Conservation (phyloP, 768 basidiomycete genomes). For the Calocybe indica region DNA sequence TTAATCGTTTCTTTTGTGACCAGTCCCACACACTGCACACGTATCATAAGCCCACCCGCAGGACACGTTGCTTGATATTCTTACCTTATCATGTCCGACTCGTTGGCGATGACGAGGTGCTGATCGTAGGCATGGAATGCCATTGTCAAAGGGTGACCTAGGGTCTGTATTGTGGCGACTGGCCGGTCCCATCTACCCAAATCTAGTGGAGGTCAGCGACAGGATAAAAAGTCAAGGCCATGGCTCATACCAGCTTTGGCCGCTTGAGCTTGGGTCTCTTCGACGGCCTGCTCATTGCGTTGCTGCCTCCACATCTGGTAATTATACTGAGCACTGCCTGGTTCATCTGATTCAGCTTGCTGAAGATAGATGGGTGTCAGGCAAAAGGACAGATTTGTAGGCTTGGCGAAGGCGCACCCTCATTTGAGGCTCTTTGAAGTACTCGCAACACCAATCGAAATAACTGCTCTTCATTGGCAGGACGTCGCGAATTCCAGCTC, state of each 20-base stretch:
- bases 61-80: constrained; percentile 9
- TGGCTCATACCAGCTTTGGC: constrained; percentile 57
- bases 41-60: constrained; percentile 1
- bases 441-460: constrained; percentile 96
- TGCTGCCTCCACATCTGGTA: constrained; percentile 93
- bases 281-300: constrained; percentile 76
- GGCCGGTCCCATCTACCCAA: constrained; percentile 66
- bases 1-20: constrained; percentile 72
- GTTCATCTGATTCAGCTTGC: constrained; percentile 95
- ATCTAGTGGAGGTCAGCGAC: constrained; percentile 30
- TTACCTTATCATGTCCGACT: constrained; percentile 81
- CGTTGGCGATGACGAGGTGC: constrained; percentile 82
- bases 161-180: constrained; percentile 57
- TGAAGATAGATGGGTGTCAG: constrained; percentile 24
- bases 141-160: constrained; percentile 64
- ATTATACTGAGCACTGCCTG: constrained; percentile 90
- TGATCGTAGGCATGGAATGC: constrained; percentile 91
- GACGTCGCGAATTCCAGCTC: constrained; percentile 74
- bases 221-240: background rate
- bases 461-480: constrained; percentile 88
- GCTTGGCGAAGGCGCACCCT: constrained; percentile 48
- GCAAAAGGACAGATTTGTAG: background rate
- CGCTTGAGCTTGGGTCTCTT: constrained; percentile 65
- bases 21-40: constrained; percentile 86
- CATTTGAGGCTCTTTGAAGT: constrained; percentile 99